Conservation (phyloP, 805 yeast species). For the Ogataea ganodermae region DNA sequence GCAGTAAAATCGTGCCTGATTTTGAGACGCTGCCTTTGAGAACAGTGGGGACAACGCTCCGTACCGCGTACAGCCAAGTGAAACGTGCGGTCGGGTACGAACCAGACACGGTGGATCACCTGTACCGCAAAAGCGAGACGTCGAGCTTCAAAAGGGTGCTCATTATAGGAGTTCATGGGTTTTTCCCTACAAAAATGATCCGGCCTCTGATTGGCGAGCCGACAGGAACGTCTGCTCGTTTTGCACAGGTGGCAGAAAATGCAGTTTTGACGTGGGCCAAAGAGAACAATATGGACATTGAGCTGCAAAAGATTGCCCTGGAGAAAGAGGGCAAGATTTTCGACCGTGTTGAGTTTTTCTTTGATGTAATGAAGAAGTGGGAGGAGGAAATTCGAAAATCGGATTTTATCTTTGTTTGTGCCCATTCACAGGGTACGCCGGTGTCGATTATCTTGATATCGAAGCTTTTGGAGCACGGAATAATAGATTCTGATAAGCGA, state of each 20-base stretch:
- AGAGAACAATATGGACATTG: conserved; percentile 44
- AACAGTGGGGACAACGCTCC: conserved; percentile 13
- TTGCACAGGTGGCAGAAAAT: conserved; percentile 86
- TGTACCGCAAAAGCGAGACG: conserved; percentile 25
- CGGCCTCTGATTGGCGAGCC: conserved; percentile 93
- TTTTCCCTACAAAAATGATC: conserved; percentile 84
- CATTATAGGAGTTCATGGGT: conserved; percentile 94
- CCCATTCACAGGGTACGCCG: conserved; percentile 96
- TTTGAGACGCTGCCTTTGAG: conserved; percentile 31
- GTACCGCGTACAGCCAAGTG: conserved; percentile 17
- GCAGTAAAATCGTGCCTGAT: conserved; percentile 33
- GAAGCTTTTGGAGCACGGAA: conserved; percentile 62
- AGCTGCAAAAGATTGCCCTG: conserved; percentile 86
- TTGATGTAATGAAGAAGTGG: conserved; percentile 71
- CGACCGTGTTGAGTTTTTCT: conserved; percentile 82
- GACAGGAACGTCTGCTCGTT: conserved; percentile 90
- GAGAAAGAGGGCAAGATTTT: conserved; percentile 92
- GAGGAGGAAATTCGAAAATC: conserved; percentile 47
- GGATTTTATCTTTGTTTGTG: conserved; percentile 86
- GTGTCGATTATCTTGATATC: conserved; percentile 83
- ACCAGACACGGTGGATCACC: conserved; percentile 15
- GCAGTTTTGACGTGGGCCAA: conserved; percentile 70
- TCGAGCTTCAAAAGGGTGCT: conserved; percentile 55
- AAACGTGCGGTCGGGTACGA: conserved; percentile 23
- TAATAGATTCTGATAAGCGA: conserved; percentile 44